Conservation (phyloP, 495 filamentous ascomycete genomes). For the Aspergillus sclerotiicarbonarius region DNA sequence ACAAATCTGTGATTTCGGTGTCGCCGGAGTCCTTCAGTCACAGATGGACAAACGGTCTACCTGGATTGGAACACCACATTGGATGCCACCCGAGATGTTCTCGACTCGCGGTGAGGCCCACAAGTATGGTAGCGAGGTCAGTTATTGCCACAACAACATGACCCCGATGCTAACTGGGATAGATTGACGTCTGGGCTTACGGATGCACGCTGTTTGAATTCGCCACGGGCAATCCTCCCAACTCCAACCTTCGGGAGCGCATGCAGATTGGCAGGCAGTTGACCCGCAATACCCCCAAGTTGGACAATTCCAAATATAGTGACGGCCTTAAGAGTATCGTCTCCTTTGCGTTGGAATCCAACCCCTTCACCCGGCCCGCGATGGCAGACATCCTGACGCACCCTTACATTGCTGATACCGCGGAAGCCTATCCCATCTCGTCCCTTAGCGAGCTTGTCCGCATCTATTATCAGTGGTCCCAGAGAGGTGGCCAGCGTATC, state of each 20-base stretch:
- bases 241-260: slow-evolving; percentile 45
- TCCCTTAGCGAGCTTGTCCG: slow-evolving; percentile 71
- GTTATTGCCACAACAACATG: neutral
- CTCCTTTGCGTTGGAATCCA: slow-evolving; percentile 72
- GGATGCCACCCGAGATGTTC: slow-evolving; percentile 94
- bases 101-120: slow-evolving; percentile 37
- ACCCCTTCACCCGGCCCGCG: slow-evolving; percentile 71
- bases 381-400: slow-evolving; percentile 49
- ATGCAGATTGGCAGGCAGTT: slow-evolving; percentile 62
- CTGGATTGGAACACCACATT: slow-evolving; percentile 91
- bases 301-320: slow-evolving; percentile 76
- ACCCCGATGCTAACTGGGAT: slow-evolving; percentile 18
- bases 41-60: slow-evolving; percentile 84
- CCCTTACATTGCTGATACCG: slow-evolving; percentile 54
- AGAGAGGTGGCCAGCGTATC: slow-evolving; percentile 73
- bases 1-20: slow-evolving; percentile 94
- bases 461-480: slow-evolving; percentile 83
- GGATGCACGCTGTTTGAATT: slow-evolving; percentile 90
- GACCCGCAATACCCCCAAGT: slow-evolving; percentile 56
- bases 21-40: slow-evolving; percentile 82
- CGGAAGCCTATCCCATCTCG: slow-evolving; percentile 64
- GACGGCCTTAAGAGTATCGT: slow-evolving; percentile 71
- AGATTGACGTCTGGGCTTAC: slow-evolving; percentile 95
- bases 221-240: slow-evolving; percentile 83
- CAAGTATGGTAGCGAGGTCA: slow-evolving; percentile 59